Base-by-base conservation (phyloP, 2,329 filamentous ascomycete genomes). In the Neofusicoccum kwambonambiense region DNA sequence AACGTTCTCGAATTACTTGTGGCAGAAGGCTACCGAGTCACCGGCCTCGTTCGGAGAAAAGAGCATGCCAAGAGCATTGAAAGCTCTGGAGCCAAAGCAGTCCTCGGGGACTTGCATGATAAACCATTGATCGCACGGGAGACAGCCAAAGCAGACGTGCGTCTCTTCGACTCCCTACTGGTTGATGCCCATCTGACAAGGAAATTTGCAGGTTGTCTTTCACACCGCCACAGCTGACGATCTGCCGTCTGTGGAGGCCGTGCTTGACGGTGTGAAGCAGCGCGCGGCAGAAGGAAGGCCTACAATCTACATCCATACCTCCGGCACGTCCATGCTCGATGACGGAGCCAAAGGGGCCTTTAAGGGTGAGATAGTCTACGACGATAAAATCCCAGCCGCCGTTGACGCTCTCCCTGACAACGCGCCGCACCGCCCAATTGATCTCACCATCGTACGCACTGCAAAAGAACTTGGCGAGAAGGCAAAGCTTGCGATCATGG, bases 151-250 rank as follows among this genome's bases (percentile, higher is more conserved):
- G 74, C 74, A 67, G 81, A 84, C 58, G 65, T 68, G 60, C 22
- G 66, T 66, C 31, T 12, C 61, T 15, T 17, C 17, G 22, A 12
- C 78, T 82, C 45, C 27, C 45, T 50, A 22, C 22, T 22, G 22
- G 22, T 22, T 22, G 22, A 22, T 22, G 6, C 34, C 34, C 51
- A 11, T 7, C 31, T 17, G 1, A 50, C 11, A 13, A n/a, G 4
- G 13, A 50, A n/a, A 13, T 6, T 9, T 6, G 1, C n/a, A 68
- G 64, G 69, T 70, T 7, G 72, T 80, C 37, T 72, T 84, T 62
- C 81, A 84, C 70, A 82, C 79, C 9, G 82, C 82, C 15, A 82
- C 80, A 3, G 80, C 81, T 4, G 82, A 84, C 70, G 77, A 84
- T 64, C 70, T 81, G n/a, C 78, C 79, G 8, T 80, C 77, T 13